These are phyloP conservation scores for Chiua sp. DNA, from an alignment of 1,284 basidiomycete genomes.

Conservation along the genomic window DNA sequence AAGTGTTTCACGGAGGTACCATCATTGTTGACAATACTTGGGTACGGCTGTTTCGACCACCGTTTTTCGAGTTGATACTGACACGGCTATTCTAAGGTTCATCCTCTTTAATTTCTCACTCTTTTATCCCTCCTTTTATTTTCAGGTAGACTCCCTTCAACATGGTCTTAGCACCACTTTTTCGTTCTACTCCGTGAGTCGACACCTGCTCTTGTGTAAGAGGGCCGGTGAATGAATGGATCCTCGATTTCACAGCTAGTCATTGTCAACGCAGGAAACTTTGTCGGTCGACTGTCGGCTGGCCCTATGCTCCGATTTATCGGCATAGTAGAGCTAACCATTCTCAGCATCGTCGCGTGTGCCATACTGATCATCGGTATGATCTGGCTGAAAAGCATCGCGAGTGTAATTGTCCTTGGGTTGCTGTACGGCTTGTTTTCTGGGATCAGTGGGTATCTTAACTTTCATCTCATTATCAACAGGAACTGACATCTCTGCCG, in stretches of 20 bases:
- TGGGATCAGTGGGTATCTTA: slow-evolving; percentile 35
- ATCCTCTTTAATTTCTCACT: slow-evolving; percentile 25
- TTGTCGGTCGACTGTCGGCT: slow-evolving; percentile 40
- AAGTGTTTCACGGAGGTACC: slow-evolving; percentile 31
- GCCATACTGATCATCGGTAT: slow-evolving; percentile 46
- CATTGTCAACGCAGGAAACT: slow-evolving; percentile 48
- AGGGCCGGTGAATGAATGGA: too few relatives aligned
- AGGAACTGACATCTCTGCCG: not conserved
- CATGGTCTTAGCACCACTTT: slow-evolving; percentile 30
- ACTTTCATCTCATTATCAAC: too few relatives aligned
- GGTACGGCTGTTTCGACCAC: slow-evolving; percentile 14
- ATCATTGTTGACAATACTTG: slow-evolving; percentile 30
- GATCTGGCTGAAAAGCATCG: slow-evolving; percentile 42
- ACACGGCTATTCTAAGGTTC: slow-evolving; percentile 8
- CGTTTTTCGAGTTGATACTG: not conserved
- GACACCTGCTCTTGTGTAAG: not conserved
- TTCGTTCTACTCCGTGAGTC: slow-evolving; percentile 36
- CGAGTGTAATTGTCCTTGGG: slow-evolving; percentile 49
- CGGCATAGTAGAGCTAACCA: slow-evolving; percentile 48
- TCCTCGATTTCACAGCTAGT: slow-evolving; percentile 38
- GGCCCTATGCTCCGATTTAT: slow-evolving; percentile 29
- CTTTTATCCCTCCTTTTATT: slow-evolving; percentile 36
- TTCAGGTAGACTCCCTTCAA: slow-evolving; percentile 33
- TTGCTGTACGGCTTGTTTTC: slow-evolving; percentile 57
- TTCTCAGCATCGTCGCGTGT: slow-evolving; percentile 34